phyloP scores from a whole-genome alignment of 2,329 filamentous ascomycete genomes.

The Harringtonia aguacate region DNA sequence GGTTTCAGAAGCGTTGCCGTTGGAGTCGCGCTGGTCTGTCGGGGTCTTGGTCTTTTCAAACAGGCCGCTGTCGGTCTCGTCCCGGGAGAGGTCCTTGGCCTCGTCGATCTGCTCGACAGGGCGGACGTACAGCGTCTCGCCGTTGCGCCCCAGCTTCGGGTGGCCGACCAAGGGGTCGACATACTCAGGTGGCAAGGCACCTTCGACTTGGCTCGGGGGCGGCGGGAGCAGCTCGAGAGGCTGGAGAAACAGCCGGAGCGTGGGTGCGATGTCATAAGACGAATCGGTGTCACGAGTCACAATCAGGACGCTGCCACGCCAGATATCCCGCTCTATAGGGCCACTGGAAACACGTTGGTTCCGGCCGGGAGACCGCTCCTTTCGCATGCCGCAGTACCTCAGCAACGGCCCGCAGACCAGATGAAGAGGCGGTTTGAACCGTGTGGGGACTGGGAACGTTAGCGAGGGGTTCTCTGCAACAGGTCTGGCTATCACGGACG shows the following conservation, averaged over 20 bases:
- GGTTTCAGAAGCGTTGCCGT: conserved; percentile 32
- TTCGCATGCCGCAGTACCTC: conserved; percentile 75
- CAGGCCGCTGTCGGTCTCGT: conserved; percentile 73
- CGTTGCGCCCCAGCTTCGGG: conserved; percentile 73
- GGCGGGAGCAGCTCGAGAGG: conserved; percentile 73
- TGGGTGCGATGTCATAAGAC: conserved; percentile 69
- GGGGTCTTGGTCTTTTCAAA: conserved; percentile 58
- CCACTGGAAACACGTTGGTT: conserved; percentile 19
- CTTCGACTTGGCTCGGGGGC: conserved; percentile 58
- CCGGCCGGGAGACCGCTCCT: conserved; percentile 39
- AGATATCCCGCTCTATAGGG: conserved; percentile 57
- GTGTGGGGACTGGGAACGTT: conserved; percentile 40
- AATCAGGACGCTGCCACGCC: conserved; percentile 93
- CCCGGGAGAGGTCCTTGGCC: conserved; percentile 62
- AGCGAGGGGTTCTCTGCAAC: background rate
- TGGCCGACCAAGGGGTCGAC: conserved; percentile 84
- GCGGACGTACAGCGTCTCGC: conserved; percentile 77
- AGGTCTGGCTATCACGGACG: too few relatives aligned
- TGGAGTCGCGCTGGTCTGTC: conserved; percentile 30
- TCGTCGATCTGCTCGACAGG: conserved; percentile 81
- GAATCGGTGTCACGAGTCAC: conserved; percentile 80
- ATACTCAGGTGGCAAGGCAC: conserved; percentile 64
- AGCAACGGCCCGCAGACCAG: conserved; percentile 85
- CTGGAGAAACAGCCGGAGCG: conserved; percentile 75
- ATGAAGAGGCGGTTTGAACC: conserved; percentile 74